Conservation (phyloP, 495 filamentous ascomycete species). For the Glonium stellatum region DNA sequence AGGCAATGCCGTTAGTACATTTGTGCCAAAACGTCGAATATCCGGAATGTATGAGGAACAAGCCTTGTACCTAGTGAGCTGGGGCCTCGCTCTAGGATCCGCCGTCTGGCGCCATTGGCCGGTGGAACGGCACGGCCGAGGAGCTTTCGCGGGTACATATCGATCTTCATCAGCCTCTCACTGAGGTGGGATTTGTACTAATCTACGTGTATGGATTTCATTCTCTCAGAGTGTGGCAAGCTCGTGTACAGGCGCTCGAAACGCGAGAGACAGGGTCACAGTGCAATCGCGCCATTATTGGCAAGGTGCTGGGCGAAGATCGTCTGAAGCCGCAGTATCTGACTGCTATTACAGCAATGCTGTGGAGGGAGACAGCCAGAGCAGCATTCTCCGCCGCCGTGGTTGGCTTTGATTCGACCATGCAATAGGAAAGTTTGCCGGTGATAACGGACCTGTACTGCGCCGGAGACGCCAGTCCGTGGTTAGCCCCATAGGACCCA, state of each 20-base stretch:
- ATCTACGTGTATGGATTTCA: conserved; percentile 22
- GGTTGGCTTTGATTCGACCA: conserved; percentile 17
- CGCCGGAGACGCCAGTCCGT: conserved; percentile 14
- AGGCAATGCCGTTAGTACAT: conserved; percentile 11
- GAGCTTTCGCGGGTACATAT: conserved; percentile 9
- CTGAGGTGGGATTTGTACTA: conserved; percentile 1
- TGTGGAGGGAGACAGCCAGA: not conserved
- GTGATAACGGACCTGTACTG: conserved; percentile 27
- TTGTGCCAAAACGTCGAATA: conserved; percentile 22
- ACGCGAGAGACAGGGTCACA: not conserved
- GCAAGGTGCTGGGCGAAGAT: not conserved
- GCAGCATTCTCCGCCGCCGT: not conserved
- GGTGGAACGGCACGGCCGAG: conserved; percentile 20
- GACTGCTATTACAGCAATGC: not conserved
- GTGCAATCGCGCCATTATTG: not conserved
- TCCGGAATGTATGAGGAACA: conserved; percentile 28
- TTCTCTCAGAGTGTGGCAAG: conserved; percentile 12
- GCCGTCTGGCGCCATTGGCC: conserved; percentile 16
- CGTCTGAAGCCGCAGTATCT: not conserved
- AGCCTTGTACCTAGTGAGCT: conserved; percentile 17
- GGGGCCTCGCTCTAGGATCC: conserved; percentile 14
- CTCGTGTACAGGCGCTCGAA: not conserved
- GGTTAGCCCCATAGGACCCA: conserved; percentile 15
- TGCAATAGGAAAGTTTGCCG: conserved; percentile 1
- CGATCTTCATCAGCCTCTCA: conserved; percentile 12